Evolutionary conservation across 768 basidiomycete species (phyloP), one percentile per base, ranked within the genome.

Genomic region (Suillus subluteus): DNA sequence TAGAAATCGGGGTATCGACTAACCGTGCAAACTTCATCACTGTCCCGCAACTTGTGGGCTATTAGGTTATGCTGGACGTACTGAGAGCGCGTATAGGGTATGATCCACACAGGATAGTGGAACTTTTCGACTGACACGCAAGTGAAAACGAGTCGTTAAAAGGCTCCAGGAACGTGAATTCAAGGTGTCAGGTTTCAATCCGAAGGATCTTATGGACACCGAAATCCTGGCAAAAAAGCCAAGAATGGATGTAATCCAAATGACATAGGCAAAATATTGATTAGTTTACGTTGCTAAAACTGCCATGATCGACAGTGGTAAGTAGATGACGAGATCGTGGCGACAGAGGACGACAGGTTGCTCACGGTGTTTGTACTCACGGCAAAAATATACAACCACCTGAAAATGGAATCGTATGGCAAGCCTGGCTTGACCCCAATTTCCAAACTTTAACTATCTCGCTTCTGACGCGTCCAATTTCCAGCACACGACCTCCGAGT

Each of bases 1-100:
- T 40, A 1, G 2, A 16, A 18, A 7, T 41, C 23, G 0, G 26
- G 26, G 52, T 58, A 26, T 52, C 11, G 23, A 74, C 82, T 70
- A 65, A 88, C 88, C 80, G 81, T 70, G 83, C 82, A 80, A 89
- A 89, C 73, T 86, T 88, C 88, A 89, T 89, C 64, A 46, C 63
- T 50, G 18, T 40, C 9, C 40, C 3, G 58, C 4, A 21, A 41
- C 50, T 52, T 52, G 23, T 4, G 18, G 8, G 41, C 41, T 43
- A 15, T 23, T 2, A 58, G 8, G 38, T 55, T 32, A 21, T 32
- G 52, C 30, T 32, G 8, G 30, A 26, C 13, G 35, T 58, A 13
- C 48, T 50, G 8, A 0, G 15, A 15, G n/a, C 3, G 6, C 12
- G 13, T 23, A 37, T 23, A 37, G 35, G 38, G 58, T 23, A 40